phyloP scores from a whole-genome alignment of 371 early-diverging fungal species.

The Saksenaea vasiformis region DNA sequence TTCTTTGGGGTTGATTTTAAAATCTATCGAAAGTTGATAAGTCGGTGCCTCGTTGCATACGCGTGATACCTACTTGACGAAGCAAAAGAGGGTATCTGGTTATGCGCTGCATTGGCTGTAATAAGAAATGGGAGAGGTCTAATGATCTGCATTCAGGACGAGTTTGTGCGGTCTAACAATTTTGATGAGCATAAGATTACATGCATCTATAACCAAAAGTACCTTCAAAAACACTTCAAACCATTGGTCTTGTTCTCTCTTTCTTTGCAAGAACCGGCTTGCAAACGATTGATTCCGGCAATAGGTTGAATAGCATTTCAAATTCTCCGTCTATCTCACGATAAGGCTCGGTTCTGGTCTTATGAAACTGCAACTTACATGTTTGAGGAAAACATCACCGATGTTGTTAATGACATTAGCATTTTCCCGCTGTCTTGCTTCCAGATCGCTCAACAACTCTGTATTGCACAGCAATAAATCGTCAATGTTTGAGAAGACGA shows the following conservation, averaged over 20 bases:
- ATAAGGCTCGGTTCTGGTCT: not conserved
- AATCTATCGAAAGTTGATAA: constrained; percentile 47
- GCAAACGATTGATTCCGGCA: constrained; percentile 71
- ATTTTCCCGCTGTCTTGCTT: constrained; percentile 58
- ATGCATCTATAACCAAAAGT: not conserved
- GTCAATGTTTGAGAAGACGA: constrained; percentile 70
- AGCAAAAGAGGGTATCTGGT: constrained; percentile 91
- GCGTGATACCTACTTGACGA: constrained; percentile 57
- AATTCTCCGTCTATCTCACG: constrained; percentile 41
- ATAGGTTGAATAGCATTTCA: constrained; percentile 66
- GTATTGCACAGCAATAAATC: constrained; percentile 72
- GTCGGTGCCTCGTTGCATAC: not conserved
- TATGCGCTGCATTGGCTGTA: constrained; percentile 93
- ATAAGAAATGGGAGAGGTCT: constrained; percentile 83
- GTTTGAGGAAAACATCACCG: constrained; percentile 66
- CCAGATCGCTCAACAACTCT: constrained; percentile 70
- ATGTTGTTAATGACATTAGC: constrained; percentile 52
- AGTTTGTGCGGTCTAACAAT: constrained; percentile 50
- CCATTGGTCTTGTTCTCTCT: constrained; percentile 52
- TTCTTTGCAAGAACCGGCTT: constrained; percentile 64
- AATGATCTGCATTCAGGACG: constrained; percentile 78
- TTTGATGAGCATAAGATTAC: not conserved
- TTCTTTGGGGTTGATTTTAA: constrained; percentile 80
- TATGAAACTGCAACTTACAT: constrained; percentile 35
- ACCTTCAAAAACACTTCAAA: constrained; percentile 70